Evolutionary conservation across 164 flowering plant species (phyloP), one percentile per base, ranked within the genome.

Genomic region (Litsea cubeba): DNA sequence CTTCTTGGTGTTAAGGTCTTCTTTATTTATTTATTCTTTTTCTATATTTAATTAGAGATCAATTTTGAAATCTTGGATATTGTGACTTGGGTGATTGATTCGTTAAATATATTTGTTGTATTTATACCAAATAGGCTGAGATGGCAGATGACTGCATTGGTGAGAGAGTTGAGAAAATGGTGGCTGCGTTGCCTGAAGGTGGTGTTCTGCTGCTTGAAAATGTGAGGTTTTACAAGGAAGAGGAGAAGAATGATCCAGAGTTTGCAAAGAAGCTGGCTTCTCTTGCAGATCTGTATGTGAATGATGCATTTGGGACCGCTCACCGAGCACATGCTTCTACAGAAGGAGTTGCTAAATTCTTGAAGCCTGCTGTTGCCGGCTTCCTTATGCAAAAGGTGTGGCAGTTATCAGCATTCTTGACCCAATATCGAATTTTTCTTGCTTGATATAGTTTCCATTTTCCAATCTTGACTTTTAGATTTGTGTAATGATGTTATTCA

Each of bases 281-380:
- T 11, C 88, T 92, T 30, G 97, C 91, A 18, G 95, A 90, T 75
- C 77, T 92, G 25, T 92, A 91, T 79, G 95, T 92, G 2, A 90
- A 92, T 82, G 97, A 92, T 85, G 97, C 95, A 2, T 92, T 92
- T 80, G 95, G 94, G 10, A 88, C 92, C 77, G 97, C 95, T 28
- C 95, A 92, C 68, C 86, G 94, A 80, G 97, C 95, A 23, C 95
- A 92, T 85, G 97, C 97, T 49, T 92, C 97, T 50, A 92, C 97
- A 0, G 97, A 92, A 81, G 97, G 97, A 60, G 94, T 89, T 10
- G 83, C 97, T 46, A 90, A 89, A 68, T 89, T 60, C 79, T 84
- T 92, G 84, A 89, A 86, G 82, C 97, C 97, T 32, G 71, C 95
- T 72, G 95, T 92, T 76, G 94, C 97, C 76, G 97, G 97, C 14